phyloP scores from a whole-genome alignment of 306 rosid species.

The Ziziphus jujuba region DNA sequence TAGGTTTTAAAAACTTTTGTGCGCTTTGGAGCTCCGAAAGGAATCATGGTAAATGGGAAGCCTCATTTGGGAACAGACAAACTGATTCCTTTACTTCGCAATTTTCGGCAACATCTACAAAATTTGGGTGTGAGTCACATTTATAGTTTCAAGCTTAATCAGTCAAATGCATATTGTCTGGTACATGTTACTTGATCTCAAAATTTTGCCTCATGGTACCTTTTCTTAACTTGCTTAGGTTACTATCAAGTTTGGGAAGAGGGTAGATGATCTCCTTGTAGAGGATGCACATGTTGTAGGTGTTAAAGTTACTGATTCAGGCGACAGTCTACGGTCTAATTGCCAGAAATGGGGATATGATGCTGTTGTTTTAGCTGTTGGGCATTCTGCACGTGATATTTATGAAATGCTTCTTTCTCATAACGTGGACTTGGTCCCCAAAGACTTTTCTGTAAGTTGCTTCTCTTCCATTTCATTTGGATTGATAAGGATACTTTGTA shows the following conservation, averaged over 20 bases:
- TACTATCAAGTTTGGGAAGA: conserved; percentile 80
- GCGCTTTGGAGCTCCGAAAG: conserved; percentile 87
- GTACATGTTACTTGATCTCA: conserved; percentile 21
- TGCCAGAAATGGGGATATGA: conserved; percentile 67
- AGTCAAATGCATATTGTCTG: conserved; percentile 19
- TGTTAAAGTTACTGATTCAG: conserved; percentile 70
- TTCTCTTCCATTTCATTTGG: conserved; percentile 16
- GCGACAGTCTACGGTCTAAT: conserved; percentile 43
- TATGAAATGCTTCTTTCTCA: conserved; percentile 85
- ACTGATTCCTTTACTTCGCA: conserved; percentile 90
- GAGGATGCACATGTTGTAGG: conserved; percentile 62
- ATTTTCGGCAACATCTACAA: conserved; percentile 77
- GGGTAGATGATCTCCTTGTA: conserved; percentile 81
- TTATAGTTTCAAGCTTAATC: conserved; percentile 18
- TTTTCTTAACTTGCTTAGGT: conserved; percentile 52
- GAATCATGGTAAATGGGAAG: conserved; percentile 79
- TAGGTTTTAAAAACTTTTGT: conserved; percentile 93
- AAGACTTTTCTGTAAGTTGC: conserved; percentile 87
- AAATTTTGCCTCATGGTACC: conserved; percentile 19
- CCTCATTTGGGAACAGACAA: conserved; percentile 98
- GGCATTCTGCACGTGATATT: conserved; percentile 95
- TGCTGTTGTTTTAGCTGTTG: conserved; percentile 90
- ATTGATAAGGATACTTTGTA: conserved; percentile 15
- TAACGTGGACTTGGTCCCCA: conserved; percentile 68
- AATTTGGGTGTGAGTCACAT: conserved; percentile 77